These are phyloP conservation scores for Asterella californica DNA, from an alignment of 225 moss, liverwort and hornwort species.

Conservation along the genomic window DNA sequence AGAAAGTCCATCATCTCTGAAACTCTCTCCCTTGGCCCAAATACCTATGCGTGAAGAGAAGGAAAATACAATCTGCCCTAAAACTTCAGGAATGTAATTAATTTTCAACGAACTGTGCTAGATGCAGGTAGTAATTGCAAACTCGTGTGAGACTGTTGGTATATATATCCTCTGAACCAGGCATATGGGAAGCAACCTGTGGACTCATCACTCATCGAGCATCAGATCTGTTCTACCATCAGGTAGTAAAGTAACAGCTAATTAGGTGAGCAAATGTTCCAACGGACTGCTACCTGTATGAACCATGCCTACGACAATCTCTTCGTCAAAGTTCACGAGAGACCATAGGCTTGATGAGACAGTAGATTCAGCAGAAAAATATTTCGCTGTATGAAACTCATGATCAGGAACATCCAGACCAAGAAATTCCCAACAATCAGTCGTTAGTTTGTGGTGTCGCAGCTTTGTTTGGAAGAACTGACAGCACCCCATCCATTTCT, in stretches of 20 bases:
- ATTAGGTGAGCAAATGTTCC: background rate
- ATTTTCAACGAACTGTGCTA: too few species aligned
- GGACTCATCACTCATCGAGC: too few species aligned
- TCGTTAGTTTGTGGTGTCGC: background rate
- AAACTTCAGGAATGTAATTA: too few species aligned
- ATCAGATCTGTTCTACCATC: too few species aligned
- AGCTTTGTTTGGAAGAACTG: background rate
- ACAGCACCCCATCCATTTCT: slow-evolving; percentile 1
- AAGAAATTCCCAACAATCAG: background rate
- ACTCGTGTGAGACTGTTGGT: background rate
- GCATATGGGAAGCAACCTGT: background rate
- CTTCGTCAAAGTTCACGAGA: background rate
- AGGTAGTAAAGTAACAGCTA: too few species aligned
- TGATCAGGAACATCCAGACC: background rate
- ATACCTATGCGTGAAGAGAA: background rate
- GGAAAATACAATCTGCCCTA: background rate
- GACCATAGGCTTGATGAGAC: background rate
- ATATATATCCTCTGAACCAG: too few species aligned
- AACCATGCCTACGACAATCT: slow-evolving; percentile 2
- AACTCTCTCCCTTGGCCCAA: slow-evolving; percentile 26
- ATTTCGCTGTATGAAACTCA: background rate
- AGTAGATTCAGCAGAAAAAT: background rate
- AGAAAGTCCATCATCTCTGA: slow-evolving; percentile 10
- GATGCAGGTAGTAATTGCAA: background rate
- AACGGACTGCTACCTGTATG: background rate